Evolutionary conservation across 108 stramenopile genomes (phyloP).

Genomic region (Cyclotella cryptica): DNA sequence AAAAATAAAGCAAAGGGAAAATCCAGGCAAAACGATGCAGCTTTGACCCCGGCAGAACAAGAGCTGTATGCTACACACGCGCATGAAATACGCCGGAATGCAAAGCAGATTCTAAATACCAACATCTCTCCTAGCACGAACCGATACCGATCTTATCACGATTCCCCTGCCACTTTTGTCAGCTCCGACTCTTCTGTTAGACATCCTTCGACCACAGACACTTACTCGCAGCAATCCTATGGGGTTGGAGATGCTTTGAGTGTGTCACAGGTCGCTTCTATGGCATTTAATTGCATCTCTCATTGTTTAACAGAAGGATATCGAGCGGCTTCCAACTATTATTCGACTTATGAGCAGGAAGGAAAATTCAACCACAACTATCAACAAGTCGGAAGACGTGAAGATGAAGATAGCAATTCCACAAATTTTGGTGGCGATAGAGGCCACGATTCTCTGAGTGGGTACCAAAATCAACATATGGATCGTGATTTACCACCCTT

Average conservation of each 20-base stretch:
- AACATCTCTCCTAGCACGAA: background rate
- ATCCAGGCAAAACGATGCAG: background rate
- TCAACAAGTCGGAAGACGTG: constrained; percentile 17
- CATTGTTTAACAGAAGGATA: constrained; percentile 46
- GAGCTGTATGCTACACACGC: constrained; percentile 7
- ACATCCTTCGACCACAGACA: background rate
- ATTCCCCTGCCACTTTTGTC: constrained; percentile 5
- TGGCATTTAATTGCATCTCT: constrained; percentile 35
- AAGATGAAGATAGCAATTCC: constrained; percentile 4
- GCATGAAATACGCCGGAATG: constrained; percentile 22
- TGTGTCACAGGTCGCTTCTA: constrained; percentile 27
- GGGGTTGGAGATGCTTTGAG: constrained; percentile 16
- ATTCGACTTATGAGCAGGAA: constrained; percentile 2
- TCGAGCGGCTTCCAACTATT: constrained; percentile 43
- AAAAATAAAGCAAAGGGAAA: constrained; percentile 2
- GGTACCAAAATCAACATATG: constrained; percentile 5
- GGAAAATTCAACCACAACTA: constrained; percentile 1
- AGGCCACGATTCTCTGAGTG: background rate
- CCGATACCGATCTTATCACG: constrained; percentile 18
- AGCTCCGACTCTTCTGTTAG: background rate
- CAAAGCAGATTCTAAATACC: constrained; percentile 6
- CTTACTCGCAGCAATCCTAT: background rate
- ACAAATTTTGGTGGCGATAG: background rate
- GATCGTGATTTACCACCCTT: background rate
- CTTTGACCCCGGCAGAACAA: background rate